phyloP scores from a whole-genome alignment of 768 basidiomycete genomes.

The Mycena galopus region DNA sequence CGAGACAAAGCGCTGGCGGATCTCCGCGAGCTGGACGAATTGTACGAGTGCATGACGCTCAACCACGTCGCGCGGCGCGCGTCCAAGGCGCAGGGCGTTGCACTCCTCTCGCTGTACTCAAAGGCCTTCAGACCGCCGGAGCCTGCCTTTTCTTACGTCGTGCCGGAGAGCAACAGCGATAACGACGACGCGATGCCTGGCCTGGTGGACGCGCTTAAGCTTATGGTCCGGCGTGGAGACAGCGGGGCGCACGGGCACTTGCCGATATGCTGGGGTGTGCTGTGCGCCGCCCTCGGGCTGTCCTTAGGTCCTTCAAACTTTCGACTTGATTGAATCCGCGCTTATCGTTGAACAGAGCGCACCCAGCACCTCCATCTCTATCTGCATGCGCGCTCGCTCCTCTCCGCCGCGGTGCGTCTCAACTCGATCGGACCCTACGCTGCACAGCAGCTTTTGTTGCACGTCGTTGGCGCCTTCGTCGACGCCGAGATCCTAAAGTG shows the following conservation, averaged over 20 bases:
- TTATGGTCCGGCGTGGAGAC: slow-evolving; percentile 71
- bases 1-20: slow-evolving; percentile 3
- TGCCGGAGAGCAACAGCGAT: slow-evolving; percentile 24
- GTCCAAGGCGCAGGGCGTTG: slow-evolving; percentile 92
- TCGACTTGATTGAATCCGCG: background rate
- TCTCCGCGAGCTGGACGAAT: slow-evolving; percentile 66
- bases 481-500: slow-evolving; percentile 63
- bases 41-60: slow-evolving; percentile 88
- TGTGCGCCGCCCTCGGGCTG: slow-evolving; percentile 83
- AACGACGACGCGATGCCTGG: slow-evolving; percentile 44
- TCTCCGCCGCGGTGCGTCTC: slow-evolving; percentile 93
- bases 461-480: slow-evolving; percentile 77
- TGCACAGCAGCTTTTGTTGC: slow-evolving; percentile 88
- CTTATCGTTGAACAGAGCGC: slow-evolving; percentile 65
- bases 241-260: slow-evolving; percentile 83
- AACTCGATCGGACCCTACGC: slow-evolving; percentile 95
- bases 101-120: slow-evolving; percentile 88
- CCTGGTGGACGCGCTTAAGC: slow-evolving; percentile 79
- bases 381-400: slow-evolving; percentile 88
- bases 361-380: slow-evolving; percentile 92
- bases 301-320: slow-evolving; percentile 66
- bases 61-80: slow-evolving; percentile 92
- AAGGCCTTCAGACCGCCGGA: slow-evolving; percentile 74
- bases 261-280: slow-evolving; percentile 90
- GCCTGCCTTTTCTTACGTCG: slow-evolving; percentile 41